Evolutionary conservation across 2,329 filamentous ascomycete genomes (phyloP).

Genomic region (Metarhizium brunneum): DNA sequence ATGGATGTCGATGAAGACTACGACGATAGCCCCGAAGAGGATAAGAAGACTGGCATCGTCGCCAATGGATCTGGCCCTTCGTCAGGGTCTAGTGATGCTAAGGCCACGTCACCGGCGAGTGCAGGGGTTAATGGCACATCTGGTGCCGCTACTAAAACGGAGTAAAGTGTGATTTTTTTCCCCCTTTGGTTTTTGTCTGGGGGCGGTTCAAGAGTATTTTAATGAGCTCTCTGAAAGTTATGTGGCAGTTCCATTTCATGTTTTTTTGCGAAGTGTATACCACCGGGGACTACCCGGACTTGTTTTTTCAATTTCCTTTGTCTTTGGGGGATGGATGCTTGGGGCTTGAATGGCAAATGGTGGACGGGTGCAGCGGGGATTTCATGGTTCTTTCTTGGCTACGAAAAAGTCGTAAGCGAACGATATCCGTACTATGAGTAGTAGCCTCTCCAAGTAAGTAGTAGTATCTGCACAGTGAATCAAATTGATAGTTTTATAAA

Average conservation of each 20-base stretch:
- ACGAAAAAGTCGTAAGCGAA: slow-evolving; percentile 16
- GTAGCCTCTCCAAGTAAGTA: not conserved
- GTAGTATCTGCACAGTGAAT: not conserved
- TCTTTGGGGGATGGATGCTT: not conserved
- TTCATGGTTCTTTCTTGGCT: slow-evolving; percentile 18
- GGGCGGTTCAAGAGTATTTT: slow-evolving; percentile 8
- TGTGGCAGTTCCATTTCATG: slow-evolving; percentile 9
- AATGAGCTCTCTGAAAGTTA: slow-evolving; percentile 16
- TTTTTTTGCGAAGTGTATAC: slow-evolving; percentile 8
- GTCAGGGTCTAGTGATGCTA: slow-evolving; percentile 41
- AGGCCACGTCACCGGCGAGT: slow-evolving; percentile 24
- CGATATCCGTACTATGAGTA: slow-evolving; percentile 14
- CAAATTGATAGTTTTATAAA: slow-evolving; percentile 1
- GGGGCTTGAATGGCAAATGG: not conserved
- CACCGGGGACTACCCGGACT: slow-evolving; percentile 1
- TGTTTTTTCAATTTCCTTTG: slow-evolving; percentile 11
- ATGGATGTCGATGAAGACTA: slow-evolving; percentile 98
- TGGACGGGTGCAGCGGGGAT: slow-evolving; percentile 1
- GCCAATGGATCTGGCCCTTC: slow-evolving; percentile 36
- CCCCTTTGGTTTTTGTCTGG: not conserved
- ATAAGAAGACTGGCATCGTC: slow-evolving; percentile 47
- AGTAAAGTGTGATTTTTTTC: slow-evolving; percentile 18
- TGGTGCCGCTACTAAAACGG: slow-evolving; percentile 31
- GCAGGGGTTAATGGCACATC: slow-evolving; percentile 31
- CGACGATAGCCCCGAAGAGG: slow-evolving; percentile 86